These are phyloP conservation scores for Lepraria neglecta DNA, from an alignment of 495 filamentous ascomycete species.

Conservation along the genomic window DNA sequence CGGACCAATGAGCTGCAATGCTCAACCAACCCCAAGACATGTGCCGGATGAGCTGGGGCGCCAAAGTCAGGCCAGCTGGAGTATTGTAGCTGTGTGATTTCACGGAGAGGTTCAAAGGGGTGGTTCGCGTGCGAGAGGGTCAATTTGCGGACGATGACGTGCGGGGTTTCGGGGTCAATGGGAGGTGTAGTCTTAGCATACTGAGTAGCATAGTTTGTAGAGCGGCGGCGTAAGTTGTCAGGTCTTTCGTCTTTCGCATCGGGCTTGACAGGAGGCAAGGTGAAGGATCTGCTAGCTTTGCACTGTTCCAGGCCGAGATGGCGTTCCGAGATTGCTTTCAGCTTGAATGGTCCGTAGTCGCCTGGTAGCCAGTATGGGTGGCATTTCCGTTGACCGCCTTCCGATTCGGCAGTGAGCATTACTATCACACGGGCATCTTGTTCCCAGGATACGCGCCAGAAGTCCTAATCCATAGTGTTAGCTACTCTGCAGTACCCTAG, in stretches of 20 bases:
- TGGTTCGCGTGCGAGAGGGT: constrained; percentile 66
- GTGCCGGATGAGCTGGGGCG: constrained; percentile 77
- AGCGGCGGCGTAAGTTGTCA: constrained; percentile 23
- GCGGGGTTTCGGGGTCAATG: constrained; percentile 52
- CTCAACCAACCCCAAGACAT: constrained; percentile 81
- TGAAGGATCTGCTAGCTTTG: constrained; percentile 22
- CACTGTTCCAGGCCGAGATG: constrained; percentile 64
- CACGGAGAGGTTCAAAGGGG: constrained; percentile 80
- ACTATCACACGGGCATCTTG: constrained; percentile 91
- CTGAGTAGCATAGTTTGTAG: constrained; percentile 24
- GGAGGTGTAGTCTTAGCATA: constrained; percentile 24
- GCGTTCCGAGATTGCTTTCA: constrained; percentile 73
- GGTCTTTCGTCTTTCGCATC: constrained; percentile 11
- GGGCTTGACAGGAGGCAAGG: constrained; percentile 14
- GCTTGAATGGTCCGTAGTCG: constrained; percentile 70
- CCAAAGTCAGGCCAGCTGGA: constrained; percentile 95
- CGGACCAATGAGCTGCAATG: constrained; percentile 58
- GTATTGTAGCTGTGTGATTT: constrained; percentile 94
- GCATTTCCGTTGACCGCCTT: constrained; percentile 91
- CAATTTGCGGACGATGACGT: constrained; percentile 82
- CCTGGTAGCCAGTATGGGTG: constrained; percentile 86
- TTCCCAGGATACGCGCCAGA: constrained; percentile 97
- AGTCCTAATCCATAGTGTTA: constrained; percentile 56
- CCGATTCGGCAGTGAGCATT: constrained; percentile 91
- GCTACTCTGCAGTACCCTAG: constrained; percentile 11